Percentiles rank a stretch among this genome's conserved stretches.
Conservation (phyloP, 306 rosid genomes). For the Prunus padus region DNA sequence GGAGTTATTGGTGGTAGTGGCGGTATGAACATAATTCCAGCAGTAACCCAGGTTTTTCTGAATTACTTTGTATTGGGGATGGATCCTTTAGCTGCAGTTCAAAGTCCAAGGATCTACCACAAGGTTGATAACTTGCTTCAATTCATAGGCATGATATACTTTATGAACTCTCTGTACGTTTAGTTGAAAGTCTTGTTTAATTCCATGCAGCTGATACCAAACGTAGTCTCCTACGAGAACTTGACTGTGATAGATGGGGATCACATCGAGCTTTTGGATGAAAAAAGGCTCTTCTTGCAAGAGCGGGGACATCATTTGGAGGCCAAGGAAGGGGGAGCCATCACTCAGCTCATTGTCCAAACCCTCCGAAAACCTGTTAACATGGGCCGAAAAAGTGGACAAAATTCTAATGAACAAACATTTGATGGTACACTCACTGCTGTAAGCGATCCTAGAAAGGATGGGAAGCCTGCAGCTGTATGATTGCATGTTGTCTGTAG, state of each 20-base stretch:
- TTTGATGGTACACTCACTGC: constrained; percentile 62
- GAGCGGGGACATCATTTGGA: constrained; percentile 62
- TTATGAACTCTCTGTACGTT: background rate
- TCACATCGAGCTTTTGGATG: constrained; percentile 60
- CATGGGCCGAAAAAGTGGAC: constrained; percentile 37
- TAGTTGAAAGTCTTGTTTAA: background rate
- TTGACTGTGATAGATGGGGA: constrained; percentile 55
- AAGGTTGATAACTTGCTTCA: constrained; percentile 36
- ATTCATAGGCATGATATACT: constrained; percentile 4
- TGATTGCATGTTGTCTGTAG: constrained; percentile 23
- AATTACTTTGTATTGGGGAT: constrained; percentile 64
- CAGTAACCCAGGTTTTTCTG: constrained; percentile 68
- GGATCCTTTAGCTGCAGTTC: constrained; percentile 75
- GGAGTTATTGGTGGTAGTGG: constrained; percentile 91
- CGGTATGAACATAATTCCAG: constrained; percentile 72
- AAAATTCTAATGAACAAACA: constrained; percentile 16
- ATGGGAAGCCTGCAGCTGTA: constrained; percentile 73
- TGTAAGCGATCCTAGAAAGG: constrained; percentile 86
- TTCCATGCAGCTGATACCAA: constrained; percentile 73
- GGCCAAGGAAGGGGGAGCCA: constrained; percentile 37
- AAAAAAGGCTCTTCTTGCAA: constrained; percentile 51
- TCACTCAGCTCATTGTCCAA: constrained; percentile 79
- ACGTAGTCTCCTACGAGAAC: constrained; percentile 61
- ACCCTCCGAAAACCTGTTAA: constrained; percentile 27
- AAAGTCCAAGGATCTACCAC: constrained; percentile 73